Percentiles rank a stretch among this genome's conserved stretches.
phyloP scores from a whole-genome alignment of 2,329 filamentous ascomycete species.

The Cordyceps militaris region DNA sequence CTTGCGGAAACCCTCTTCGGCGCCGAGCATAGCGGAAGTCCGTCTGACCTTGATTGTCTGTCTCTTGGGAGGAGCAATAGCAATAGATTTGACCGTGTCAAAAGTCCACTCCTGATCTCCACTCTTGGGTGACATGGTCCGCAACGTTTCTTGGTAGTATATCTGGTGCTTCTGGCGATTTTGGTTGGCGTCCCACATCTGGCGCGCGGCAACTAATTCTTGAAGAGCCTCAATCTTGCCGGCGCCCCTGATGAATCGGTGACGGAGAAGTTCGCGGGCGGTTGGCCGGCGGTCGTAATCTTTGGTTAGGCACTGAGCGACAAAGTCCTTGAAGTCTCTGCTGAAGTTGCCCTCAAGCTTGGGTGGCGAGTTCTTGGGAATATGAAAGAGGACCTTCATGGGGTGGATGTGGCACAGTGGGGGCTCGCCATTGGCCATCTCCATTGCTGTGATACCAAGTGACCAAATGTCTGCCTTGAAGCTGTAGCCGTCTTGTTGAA shows the following conservation, averaged over 20 bases:
- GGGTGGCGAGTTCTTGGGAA: constrained; percentile 81
- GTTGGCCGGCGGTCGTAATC: constrained; percentile 78
- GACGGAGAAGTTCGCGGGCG: constrained; percentile 79
- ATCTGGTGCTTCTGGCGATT: constrained; percentile 63
- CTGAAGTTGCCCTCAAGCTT: constrained; percentile 80
- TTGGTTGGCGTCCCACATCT: constrained; percentile 71
- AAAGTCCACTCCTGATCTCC: constrained; percentile 91
- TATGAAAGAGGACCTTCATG: constrained; percentile 89
- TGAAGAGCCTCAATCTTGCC: constrained; percentile 84
- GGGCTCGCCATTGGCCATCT: constrained; percentile 83
- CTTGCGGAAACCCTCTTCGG: constrained; percentile 54
- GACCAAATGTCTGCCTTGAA: constrained; percentile 95
- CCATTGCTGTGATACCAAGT: constrained; percentile 83
- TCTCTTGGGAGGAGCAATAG: constrained; percentile 39
- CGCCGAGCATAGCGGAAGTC: constrained; percentile 48
- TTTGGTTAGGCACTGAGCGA: constrained; percentile 84
- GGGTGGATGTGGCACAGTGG: constrained; percentile 79
- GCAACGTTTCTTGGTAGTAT: constrained; percentile 90
- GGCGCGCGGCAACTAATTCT: constrained; percentile 76
- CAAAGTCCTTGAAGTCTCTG: constrained; percentile 89
- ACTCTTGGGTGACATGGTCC: constrained; percentile 57
- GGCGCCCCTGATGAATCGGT: constrained; percentile 80
- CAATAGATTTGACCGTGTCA: constrained; percentile 78
- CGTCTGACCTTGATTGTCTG: constrained; percentile 44
- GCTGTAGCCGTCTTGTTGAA: constrained; percentile 75